Percentiles rank a stretch among this genome's conserved stretches.
These are phyloP conservation scores for Phytophthora sp. DNA, from an alignment of 352 stramenopile genomes.

Conservation along the genomic window DNA sequence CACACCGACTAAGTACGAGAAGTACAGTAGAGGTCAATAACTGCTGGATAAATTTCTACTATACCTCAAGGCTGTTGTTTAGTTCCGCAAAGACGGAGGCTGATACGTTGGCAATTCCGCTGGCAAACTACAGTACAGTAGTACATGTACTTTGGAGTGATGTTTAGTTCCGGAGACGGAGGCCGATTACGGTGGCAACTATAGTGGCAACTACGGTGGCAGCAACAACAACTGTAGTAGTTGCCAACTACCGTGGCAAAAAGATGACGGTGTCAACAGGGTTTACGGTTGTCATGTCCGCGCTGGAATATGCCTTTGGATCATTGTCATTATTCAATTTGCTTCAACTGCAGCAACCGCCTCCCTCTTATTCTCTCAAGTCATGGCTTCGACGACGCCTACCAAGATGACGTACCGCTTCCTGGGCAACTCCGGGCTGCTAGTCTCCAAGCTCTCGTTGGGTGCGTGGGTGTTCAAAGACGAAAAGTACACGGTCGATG, in stretches of 20 bases:
- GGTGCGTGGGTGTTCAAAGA: neutral
- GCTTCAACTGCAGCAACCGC: neutral
- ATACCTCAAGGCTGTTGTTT: too few species aligned
- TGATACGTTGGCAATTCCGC: too few species aligned
- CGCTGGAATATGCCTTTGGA: neutral
- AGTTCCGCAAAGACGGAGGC: too few species aligned
- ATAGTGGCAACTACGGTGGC: too few species aligned
- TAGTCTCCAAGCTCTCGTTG: constrained; percentile 51
- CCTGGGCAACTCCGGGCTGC: constrained; percentile 47
- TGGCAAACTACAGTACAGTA: too few species aligned
- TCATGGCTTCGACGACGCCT: constrained; percentile 2
- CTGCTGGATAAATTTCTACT: too few species aligned
- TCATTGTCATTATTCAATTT: constrained; percentile 5
- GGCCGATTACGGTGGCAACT: too few species aligned
- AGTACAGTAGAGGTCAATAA: neutral
- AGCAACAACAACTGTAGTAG: too few species aligned
- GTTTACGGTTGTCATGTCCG: neutral
- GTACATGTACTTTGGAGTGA: too few species aligned
- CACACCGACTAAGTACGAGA: constrained; percentile 19
- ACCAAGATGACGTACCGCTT: constrained; percentile 57
- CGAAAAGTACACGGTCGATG: constrained; percentile 4
- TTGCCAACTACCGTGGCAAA: neutral
- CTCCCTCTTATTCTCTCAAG: neutral
- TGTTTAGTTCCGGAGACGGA: too few species aligned
- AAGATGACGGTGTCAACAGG: neutral